phyloP scores from a whole-genome alignment of 306 rosid species.

The Corylus avellana region DNA sequence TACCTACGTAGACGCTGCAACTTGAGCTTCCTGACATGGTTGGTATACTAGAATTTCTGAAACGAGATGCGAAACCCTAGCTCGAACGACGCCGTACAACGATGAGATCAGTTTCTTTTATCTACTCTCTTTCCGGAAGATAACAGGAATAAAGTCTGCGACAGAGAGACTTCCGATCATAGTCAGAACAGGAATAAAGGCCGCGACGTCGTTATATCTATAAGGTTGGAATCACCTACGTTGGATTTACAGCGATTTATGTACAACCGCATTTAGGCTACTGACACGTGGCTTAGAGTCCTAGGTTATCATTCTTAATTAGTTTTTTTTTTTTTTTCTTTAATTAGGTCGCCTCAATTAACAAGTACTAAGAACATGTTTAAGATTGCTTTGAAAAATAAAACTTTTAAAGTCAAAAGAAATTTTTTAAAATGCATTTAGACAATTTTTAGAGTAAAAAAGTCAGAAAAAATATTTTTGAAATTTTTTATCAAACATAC shows the following conservation, averaged over 20 bases:
- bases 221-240: neutral
- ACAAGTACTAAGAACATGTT: no score
- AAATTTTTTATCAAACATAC: no score
- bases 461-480: no score
- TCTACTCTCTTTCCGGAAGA: neutral
- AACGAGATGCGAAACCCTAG: constrained; percentile 35
- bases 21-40: constrained; percentile 50
- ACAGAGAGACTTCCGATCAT: neutral
- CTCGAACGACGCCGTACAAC: neutral
- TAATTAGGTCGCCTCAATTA: no score
- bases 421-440: no score
- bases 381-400: no score
- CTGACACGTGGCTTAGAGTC: neutral
- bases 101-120: neutral
- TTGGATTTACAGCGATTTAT: neutral
- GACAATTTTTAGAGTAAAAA: no score
- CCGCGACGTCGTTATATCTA: neutral
- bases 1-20: constrained; percentile 56
- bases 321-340: no score
- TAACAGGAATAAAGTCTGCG: neutral
- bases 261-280: neutral
- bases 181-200: neutral
- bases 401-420: no score
- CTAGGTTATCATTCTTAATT: no score
- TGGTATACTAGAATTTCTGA: constrained; percentile 16